Conservation (phyloP, 2,329 filamentous ascomycete genomes). For the Scedosporium apiospermum region DNA sequence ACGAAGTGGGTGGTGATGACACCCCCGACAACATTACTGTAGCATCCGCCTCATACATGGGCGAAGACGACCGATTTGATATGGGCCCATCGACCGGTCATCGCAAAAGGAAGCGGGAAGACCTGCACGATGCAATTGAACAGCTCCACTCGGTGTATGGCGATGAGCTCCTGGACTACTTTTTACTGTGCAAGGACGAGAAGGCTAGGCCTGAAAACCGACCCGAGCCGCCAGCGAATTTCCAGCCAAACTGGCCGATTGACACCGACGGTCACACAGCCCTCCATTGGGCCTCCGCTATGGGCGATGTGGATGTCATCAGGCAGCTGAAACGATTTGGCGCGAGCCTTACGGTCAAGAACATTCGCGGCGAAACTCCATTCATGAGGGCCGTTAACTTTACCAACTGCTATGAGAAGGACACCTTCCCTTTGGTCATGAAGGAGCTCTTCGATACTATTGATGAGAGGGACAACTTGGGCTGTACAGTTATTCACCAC, state of each 20-base stretch:
- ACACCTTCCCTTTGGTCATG: conserved; percentile 77
- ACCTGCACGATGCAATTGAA: conserved; percentile 56
- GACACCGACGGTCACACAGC: conserved; percentile 89
- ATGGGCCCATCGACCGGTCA: conserved; percentile 54
- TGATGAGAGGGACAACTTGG: conserved; percentile 66
- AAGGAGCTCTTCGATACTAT: conserved; percentile 77
- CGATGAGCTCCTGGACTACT: conserved; percentile 91
- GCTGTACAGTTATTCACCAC: conserved; percentile 88
- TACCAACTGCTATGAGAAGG: conserved; percentile 93
- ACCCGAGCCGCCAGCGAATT: conserved; percentile 74
- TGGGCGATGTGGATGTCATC: conserved; percentile 91
- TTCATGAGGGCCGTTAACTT: conserved; percentile 93
- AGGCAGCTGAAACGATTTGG: conserved; percentile 76
- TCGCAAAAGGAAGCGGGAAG: conserved; percentile 70
- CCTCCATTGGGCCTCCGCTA: conserved; percentile 93
- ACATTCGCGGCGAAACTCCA: conserved; percentile 73
- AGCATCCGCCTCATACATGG: conserved; percentile 75
- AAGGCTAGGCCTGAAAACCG: conserved; percentile 50
- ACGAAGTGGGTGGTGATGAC: conserved; percentile 53
- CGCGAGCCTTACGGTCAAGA: conserved; percentile 62
- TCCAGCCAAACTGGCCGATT: conserved; percentile 85
- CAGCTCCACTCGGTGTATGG: conserved; percentile 86
- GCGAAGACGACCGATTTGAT: conserved; percentile 71
- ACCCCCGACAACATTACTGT: conserved; percentile 77
- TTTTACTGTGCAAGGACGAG: conserved; percentile 76